Evolutionary conservation across 345 rosid genomes (phyloP).

Genomic region (Geranium rotundifolium): DNA sequence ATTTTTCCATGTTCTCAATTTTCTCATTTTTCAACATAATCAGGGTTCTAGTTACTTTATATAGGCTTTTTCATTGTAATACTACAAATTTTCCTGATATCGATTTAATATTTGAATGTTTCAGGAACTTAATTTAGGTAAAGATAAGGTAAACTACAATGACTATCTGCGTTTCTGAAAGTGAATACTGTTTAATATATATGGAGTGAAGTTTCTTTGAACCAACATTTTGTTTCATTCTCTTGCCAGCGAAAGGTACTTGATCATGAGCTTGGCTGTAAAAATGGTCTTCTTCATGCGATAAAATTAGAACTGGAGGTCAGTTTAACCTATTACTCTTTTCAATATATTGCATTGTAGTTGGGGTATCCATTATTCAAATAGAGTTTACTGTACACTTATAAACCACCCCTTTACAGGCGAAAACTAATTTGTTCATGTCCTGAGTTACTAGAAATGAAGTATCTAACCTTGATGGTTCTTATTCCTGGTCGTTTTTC

Average conservation of each 20-base stretch:
- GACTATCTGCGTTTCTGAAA: neutral
- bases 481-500: neutral
- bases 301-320: slow-evolving; percentile 25
- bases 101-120: slow-evolving; percentile 12
- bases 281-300: slow-evolving; percentile 34
- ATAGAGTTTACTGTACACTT: slow-evolving; percentile 5
- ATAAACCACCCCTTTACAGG: slow-evolving; percentile 18
- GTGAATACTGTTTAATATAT: neutral
- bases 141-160: slow-evolving; percentile 44
- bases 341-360: slow-evolving; percentile 4
- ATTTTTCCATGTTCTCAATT: slow-evolving; percentile 6
- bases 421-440: slow-evolving; percentile 16
- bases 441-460: slow-evolving; percentile 16
- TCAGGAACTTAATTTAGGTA: slow-evolving; percentile 62
- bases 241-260: slow-evolving; percentile 44
- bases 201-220: neutral
- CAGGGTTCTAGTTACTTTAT: neutral
- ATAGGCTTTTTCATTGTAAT: neutral
- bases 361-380: neutral
- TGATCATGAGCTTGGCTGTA: slow-evolving; percentile 69
- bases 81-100: neutral
- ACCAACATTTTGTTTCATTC: slow-evolving; percentile 11
- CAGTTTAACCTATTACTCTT: slow-evolving; percentile 1
- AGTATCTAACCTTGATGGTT: slow-evolving; percentile 14
- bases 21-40: slow-evolving; percentile 9